Evolutionary conservation across 2,329 filamentous ascomycete genomes (phyloP).

Genomic region (Talaromyces albobiverticillius): DNA sequence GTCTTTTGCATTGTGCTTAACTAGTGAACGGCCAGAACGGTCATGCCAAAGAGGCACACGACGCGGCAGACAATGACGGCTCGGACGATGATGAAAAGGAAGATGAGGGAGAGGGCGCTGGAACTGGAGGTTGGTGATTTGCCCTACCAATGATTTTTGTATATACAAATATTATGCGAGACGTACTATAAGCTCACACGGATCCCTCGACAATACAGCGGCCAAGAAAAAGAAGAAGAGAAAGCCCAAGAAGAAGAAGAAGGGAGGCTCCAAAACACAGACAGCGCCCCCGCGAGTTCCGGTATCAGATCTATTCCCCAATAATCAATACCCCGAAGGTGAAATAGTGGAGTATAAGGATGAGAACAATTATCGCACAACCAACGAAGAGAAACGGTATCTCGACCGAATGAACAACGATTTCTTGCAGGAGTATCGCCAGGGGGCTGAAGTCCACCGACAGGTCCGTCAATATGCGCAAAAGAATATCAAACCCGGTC

Average conservation of each 20-base stretch:
- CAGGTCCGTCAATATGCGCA: conserved; percentile 83
- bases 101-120: conserved; percentile 45
- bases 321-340: conserved; percentile 70
- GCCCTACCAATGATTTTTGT: background rate
- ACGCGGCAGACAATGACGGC: conserved; percentile 41
- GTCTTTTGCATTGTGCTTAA: conserved; percentile 4
- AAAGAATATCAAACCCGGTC: conserved; percentile 75
- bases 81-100: conserved; percentile 55
- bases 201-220: conserved; percentile 22
- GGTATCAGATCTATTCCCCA: conserved; percentile 70
- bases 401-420: conserved; percentile 77
- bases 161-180: background rate
- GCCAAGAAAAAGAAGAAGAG: conserved; percentile 76
- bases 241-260: conserved; percentile 71
- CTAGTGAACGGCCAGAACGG: conserved; percentile 40
- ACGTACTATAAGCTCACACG: background rate
- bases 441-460: conserved; percentile 84
- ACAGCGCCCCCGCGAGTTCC: conserved; percentile 73
- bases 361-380: conserved; percentile 76
- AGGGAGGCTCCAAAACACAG: conserved; percentile 61
- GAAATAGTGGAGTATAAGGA: conserved; percentile 74
- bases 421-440: conserved; percentile 75
- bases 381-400: conserved; percentile 79
- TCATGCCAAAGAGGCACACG: conserved; percentile 32
- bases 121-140: conserved; percentile 32